phyloP scores from a whole-genome alignment of 306 rosid genomes.

The Cicer arietinum region DNA sequence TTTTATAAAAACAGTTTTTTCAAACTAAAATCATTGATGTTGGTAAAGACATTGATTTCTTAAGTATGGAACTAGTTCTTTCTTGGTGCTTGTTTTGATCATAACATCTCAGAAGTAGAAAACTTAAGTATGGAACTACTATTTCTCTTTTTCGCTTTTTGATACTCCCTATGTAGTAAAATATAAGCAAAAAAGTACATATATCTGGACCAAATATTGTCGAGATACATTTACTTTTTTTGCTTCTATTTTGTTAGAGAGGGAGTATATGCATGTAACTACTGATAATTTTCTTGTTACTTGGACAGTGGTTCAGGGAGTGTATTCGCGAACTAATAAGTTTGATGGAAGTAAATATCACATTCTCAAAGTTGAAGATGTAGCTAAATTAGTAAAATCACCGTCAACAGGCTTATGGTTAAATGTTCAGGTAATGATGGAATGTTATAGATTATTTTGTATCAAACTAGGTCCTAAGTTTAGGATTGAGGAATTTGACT shows the following conservation, averaged over 20 bases:
- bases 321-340: constrained; percentile 58
- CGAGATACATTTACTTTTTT: too few species aligned
- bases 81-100: constrained; percentile 27
- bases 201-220: too few species aligned
- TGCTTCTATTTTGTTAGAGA: too few species aligned
- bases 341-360: constrained; percentile 60
- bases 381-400: constrained; percentile 48
- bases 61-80: not conserved
- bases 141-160: not conserved
- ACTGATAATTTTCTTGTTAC: constrained; percentile 44
- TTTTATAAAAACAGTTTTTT: too few species aligned
- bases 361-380: constrained; percentile 60
- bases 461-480: constrained; percentile 2
- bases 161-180: too few species aligned
- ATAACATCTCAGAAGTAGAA: constrained; percentile 10
- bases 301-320: constrained; percentile 70
- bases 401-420: constrained; percentile 71
- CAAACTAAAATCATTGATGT: too few species aligned
- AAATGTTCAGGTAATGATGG: constrained; percentile 73
- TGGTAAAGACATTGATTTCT: too few species aligned
- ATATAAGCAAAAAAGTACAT: too few species aligned
- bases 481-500: constrained; percentile 4
- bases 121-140: not conserved
- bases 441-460: constrained; percentile 8
- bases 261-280: constrained; percentile 10